Evolutionary conservation across 75 land plant species (phyloP), one percentile per base, ranked within the genome.

Genomic region (Selaginella moellendorffii): DNA sequence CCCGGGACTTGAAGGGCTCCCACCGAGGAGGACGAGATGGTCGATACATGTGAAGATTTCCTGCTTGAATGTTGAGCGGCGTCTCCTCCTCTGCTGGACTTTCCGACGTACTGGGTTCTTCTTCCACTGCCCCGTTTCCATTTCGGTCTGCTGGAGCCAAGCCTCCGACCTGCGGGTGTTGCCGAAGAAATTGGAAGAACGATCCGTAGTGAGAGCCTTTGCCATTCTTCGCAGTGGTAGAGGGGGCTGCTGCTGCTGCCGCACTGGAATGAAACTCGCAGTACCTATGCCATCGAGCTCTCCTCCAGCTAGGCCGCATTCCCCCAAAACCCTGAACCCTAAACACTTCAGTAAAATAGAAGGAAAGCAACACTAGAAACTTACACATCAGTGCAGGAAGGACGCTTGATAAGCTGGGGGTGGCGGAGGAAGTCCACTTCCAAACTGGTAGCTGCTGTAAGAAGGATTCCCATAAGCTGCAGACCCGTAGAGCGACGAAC

Each of bases 401-500:
- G 77, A 65, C 1, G 77, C 74, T 65, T 73, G 77, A 28, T 75
- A 75, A 24, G 77, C 77, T 31, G 77, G 69, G 51, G 77, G 69
- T 27, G 76, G 77, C 19, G 77, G 76, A 20, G 77, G 77, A 56
- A 75, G 68, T 21, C 77, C 77, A 75, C 77, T 75, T 19, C 77
- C 77, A 46, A 63, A 74, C 29, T 68, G 64, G 63, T 74, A 68
- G 65, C 65, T 56, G 24, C 66, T 67, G 51, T 74, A 63, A 31
- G 78, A 61, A 31, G 77, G 31, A 28, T 52, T 65, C n/a, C 53
- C 29, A 28, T 73, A 73, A 20, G 71, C 54, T 58, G 64, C 60
- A 66, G 63, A 61, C 10, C 77, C 77, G 61, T 75, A 75, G 26
- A 72, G 60, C 26, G 79, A 42, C 5, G 75, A 67, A 46, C 78